Evolutionary conservation across 148 eudicot genomes (phyloP).

Genomic region (Pouteria glomerata): DNA sequence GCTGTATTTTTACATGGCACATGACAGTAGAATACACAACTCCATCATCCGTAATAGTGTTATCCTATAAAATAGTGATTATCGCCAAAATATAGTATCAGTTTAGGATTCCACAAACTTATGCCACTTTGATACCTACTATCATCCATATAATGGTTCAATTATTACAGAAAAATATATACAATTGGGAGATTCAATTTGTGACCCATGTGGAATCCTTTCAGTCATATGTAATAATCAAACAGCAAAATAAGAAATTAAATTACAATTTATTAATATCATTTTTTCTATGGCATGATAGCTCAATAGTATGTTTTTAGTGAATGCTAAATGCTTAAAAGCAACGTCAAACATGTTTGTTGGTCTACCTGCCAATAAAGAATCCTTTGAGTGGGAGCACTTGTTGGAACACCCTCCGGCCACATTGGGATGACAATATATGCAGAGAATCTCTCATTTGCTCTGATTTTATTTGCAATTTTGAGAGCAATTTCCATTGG

Average conservation of each 20-base stretch:
- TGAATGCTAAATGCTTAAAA: not conserved
- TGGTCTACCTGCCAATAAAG: constrained; percentile 86
- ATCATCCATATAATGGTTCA: not conserved
- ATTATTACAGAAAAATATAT: not conserved
- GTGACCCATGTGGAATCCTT: not conserved
- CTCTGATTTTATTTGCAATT: constrained; percentile 70
- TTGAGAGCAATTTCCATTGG: constrained; percentile 89
- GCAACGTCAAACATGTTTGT: not conserved
- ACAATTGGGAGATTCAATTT: not conserved
- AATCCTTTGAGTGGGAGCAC: constrained; percentile 66
- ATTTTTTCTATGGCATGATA: not conserved
- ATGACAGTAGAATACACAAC: not conserved
- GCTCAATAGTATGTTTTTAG: not conserved
- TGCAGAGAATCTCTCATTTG: constrained; percentile 69
- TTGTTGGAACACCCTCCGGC: constrained; percentile 93
- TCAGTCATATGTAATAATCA: not conserved
- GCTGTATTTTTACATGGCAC: not conserved
- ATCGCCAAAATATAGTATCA: not conserved
- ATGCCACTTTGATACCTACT: not conserved
- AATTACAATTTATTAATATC: not conserved
- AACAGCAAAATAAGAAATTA: not conserved
- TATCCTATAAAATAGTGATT: not conserved
- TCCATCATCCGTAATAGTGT: not conserved
- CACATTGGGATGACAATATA: constrained; percentile 91
- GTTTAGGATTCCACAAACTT: not conserved